Base-by-base conservation (phyloP, 352 stramenopile species). In the Pythium chondricola region DNA sequence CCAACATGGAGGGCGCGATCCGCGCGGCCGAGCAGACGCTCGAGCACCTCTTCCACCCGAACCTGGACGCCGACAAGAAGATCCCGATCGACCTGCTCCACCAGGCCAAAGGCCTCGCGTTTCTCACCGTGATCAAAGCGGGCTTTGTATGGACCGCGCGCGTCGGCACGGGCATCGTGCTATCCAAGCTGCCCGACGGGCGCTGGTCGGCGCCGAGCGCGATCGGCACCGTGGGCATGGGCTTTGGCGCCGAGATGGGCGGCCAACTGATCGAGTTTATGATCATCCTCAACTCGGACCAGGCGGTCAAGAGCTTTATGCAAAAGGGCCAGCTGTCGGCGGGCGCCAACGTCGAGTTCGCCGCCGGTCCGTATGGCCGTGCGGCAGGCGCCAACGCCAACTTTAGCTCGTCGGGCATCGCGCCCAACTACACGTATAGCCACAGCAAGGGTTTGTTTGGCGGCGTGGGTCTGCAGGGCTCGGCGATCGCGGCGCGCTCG, bases 181-280 rank as follows among this genome's bases (percentile, higher is more conserved):
- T 99, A 58, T 81, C 93, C 14, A 92, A 96, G 53, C 76, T 98
- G 9, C 79, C 81, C 3, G 91, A 98, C 64, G 93, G 94, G 11
- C 89, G 85, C 38, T 98, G 95, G 95, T 98, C 87, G 36, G 92
- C 95, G 14, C 95, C 95, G 14, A 97, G 83, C 20, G 93, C 94
- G 6, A 97, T 99, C 57, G 93, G 85, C 38, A 91, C 93, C 24
- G 75, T 80, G 21, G 92, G 92, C 38, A 89, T 97, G 70, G 88
- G 84, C 52, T 80, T 87, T 58, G 83, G 83, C 32, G 69, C 75
- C 31, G 78, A 94, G 62, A 56, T 85, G 35, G 83, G 83, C 43
- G 83, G 72, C 14, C 72, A 94, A 58, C 58, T 92, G 58, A 88
- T 92, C 51, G 80, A 90, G 67, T 91, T 92, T 48, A 71, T 94